A percentile compares a stretch with the other conserved stretches of the same genome.
These are phyloP conservation scores for Pseudohalonectria lignicola DNA, from an alignment of 2,329 filamentous ascomycete genomes.

Conservation along the genomic window DNA sequence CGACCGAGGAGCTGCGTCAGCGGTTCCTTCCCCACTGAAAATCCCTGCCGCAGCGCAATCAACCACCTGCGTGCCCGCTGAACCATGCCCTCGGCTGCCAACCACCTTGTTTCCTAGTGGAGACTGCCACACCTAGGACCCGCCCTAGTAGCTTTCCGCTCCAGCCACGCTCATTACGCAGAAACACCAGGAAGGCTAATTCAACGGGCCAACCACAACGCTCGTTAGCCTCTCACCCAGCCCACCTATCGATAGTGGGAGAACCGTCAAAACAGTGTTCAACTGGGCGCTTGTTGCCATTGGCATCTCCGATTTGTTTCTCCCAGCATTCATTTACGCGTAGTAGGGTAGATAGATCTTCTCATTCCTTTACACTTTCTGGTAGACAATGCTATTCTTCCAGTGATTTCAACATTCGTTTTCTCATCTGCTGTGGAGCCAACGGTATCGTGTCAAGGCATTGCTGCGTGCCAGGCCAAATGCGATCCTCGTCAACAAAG, in stretches of 20 bases:
- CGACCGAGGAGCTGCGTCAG: background rate
- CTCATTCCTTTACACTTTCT: no score
- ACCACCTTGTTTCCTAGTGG: background rate
- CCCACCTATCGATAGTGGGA: no score
- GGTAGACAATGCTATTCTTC: background rate
- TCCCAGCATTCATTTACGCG: background rate
- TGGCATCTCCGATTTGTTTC: background rate
- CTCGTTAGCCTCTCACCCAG: background rate
- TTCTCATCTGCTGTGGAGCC: background rate
- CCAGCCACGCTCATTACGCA: background rate
- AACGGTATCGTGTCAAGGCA: no score
- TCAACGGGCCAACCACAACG: background rate
- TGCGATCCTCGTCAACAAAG: background rate
- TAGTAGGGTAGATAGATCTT: background rate
- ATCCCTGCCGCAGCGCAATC: background rate
- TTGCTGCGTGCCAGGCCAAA: background rate
- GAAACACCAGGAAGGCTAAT: background rate
- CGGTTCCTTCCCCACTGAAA: background rate
- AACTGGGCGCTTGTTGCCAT: conserved; percentile 1
- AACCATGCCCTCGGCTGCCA: background rate
- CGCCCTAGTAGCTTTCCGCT: background rate
- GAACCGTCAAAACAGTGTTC: no score
- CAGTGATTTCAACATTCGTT: background rate
- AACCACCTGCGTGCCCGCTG: background rate
- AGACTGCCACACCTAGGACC: background rate